A percentile compares a stretch with the other conserved stretches of the same genome.
phyloP scores from a whole-genome alignment of 2,329 filamentous ascomycete genomes.

The Fusarium pseudonygamai region DNA sequence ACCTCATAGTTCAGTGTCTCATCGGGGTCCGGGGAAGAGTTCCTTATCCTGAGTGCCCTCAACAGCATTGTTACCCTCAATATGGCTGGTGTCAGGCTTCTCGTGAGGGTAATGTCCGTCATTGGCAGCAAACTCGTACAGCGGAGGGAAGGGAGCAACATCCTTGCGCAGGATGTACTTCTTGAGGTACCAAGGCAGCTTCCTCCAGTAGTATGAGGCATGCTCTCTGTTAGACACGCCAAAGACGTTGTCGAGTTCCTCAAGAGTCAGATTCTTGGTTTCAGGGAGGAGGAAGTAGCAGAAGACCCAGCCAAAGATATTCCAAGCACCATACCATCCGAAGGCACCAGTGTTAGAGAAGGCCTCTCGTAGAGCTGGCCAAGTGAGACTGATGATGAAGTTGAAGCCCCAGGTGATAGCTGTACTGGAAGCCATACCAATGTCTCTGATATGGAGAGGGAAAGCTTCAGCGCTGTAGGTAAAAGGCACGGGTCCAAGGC shows the following conservation, averaged over 20 bases:
- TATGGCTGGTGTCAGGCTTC: constrained; percentile 18
- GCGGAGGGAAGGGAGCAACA: constrained; percentile 44
- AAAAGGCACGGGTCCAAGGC: constrained; percentile 67
- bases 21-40: neutral
- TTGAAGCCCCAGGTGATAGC: constrained; percentile 54
- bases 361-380: constrained; percentile 37
- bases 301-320: constrained; percentile 47
- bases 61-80: neutral
- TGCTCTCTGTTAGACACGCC: constrained; percentile 45
- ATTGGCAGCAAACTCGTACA: constrained; percentile 44
- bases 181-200: constrained; percentile 47
- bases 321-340: constrained; percentile 52
- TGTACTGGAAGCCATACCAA: constrained; percentile 62
- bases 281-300: constrained; percentile 49
- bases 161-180: constrained; percentile 44
- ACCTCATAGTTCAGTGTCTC: accelerated
- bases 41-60: neutral
- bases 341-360: constrained; percentile 50
- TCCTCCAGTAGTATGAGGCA: constrained; percentile 44
- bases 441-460: constrained; percentile 64
- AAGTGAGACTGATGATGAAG: constrained; percentile 50
- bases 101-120: constrained; percentile 28
- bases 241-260: constrained; percentile 50
- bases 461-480: constrained; percentile 69
- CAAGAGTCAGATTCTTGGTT: constrained; percentile 48